These are phyloP conservation scores for Globisporangium camurandrum DNA, from an alignment of 352 stramenopile genomes.

Conservation along the genomic window DNA sequence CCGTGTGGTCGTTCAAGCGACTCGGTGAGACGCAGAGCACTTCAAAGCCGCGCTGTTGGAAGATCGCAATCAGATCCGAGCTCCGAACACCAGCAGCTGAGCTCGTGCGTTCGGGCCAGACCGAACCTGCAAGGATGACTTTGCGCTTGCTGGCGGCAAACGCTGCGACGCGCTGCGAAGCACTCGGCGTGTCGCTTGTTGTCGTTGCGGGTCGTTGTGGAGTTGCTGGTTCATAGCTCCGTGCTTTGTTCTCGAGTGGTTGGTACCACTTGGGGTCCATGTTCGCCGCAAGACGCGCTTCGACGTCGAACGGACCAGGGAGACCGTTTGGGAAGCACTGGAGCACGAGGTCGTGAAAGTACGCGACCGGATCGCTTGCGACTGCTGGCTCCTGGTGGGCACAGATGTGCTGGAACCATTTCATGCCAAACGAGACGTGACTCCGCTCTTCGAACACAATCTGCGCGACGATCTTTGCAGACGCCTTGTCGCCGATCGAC, in stretches of 20 bases:
- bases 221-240: constrained; percentile 1
- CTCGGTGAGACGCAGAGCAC: constrained; percentile 77
- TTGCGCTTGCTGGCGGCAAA: constrained; percentile 60
- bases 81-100: constrained; percentile 85
- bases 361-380: constrained; percentile 39
- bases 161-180: constrained; percentile 27
- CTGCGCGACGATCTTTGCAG: constrained; percentile 56
- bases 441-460: constrained; percentile 75
- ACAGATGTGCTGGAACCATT: constrained; percentile 71
- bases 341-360: constrained; percentile 78
- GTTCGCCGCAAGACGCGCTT: constrained; percentile 52
- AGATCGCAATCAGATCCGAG: constrained; percentile 58
- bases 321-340: constrained; percentile 72
- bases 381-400: constrained; percentile 23
- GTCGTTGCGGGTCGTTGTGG: neutral
- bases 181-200: neutral
- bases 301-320: constrained; percentile 69
- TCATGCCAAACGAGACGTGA: constrained; percentile 72
- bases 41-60: constrained; percentile 53
- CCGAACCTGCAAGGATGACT: constrained; percentile 55
- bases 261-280: constrained; percentile 74
- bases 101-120: constrained; percentile 85
- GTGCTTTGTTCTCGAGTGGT: constrained; percentile 48
- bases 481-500: constrained; percentile 61
- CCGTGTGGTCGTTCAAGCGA: constrained; percentile 65